phyloP scores from a whole-genome alignment of 768 basidiomycete genomes.

The Vararia minispora region DNA sequence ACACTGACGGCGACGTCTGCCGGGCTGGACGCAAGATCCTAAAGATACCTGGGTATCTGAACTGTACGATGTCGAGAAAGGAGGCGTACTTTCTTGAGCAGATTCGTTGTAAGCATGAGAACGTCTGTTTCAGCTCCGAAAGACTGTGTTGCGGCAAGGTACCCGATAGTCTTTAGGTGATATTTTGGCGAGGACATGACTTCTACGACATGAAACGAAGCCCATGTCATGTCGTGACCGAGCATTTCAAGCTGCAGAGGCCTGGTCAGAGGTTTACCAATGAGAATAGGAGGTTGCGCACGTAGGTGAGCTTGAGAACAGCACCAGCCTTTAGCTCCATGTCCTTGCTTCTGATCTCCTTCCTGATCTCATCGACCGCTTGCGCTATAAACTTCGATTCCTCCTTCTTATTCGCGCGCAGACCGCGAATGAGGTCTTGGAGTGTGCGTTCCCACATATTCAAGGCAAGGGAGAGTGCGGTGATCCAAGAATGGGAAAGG shows the following conservation, averaged over 20 bases:
- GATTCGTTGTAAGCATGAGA: constrained; percentile 92
- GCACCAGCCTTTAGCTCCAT: constrained; percentile 97
- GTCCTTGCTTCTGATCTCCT: constrained; percentile 86
- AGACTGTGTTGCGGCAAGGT: constrained; percentile 85
- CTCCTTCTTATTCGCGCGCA: constrained; percentile 92
- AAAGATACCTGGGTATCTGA: constrained; percentile 12
- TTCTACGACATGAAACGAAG: constrained; percentile 94
- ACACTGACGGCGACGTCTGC: constrained; percentile 66
- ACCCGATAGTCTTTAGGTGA: constrained; percentile 92
- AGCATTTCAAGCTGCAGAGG: constrained; percentile 87
- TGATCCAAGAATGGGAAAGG: background rate
- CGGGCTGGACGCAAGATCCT: constrained; percentile 77
- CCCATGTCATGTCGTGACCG: constrained; percentile 90
- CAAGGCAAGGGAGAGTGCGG: background rate
- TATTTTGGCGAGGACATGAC: constrained; percentile 92
- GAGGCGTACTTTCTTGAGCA: constrained; percentile 75
- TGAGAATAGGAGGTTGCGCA: constrained; percentile 33
- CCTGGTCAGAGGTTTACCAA: constrained; percentile 5
- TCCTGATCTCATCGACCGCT: constrained; percentile 88
- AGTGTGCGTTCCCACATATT: constrained; percentile 94
- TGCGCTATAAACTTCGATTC: constrained; percentile 86
- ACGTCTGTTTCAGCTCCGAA: constrained; percentile 94
- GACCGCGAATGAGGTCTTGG: constrained; percentile 89
- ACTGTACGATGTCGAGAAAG: background rate
- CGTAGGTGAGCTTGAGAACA: constrained; percentile 92